Base-by-base conservation (phyloP, 108 stramenopile genomes). In the Fragilariopsis cylindrus region DNA sequence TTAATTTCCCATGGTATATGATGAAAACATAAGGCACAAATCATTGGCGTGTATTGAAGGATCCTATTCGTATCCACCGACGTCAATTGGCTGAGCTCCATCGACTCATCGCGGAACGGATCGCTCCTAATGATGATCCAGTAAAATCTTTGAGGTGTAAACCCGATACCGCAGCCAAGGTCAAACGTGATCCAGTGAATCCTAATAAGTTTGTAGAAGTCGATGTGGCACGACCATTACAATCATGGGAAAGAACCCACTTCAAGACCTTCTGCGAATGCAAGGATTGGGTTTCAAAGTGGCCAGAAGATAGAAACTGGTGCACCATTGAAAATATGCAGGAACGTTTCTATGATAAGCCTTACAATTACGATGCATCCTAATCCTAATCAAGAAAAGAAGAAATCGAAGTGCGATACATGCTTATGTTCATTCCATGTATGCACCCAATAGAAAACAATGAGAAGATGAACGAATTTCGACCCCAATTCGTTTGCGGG, bases 301-400 rank as follows among this genome's bases (percentile, higher is more conserved):
- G 70, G 69, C 60, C 72, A 3, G 78, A 73, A 45, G 83, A 84
- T 54, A 54, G 77, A 12, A 60, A 73, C 42, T 84, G 78, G 78
- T 75, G 84, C 53, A 12, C 42, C n/a, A 67, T 70, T 12, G 55
- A 67, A 3, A 40, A 74, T 41, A 71, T 81, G 11, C 9, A 57
- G 15, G 49, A 60, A n/a, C 79, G 80, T 4, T 84, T 81, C 21
- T 84, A 60, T 60, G 58, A 81, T 0, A 68, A 77, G 21, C 76
- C 74, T 3, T 84, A 84, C 84, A 84, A 84, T 60, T 84, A 82
- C 77, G 65, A 79, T 42, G 57, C 76, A 15, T 60, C 43, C 44
- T 67, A 63, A 52, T 30, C 30, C 30, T 30, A 30, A 30, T 30
- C 1, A 0, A 30, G 30, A 1, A 30, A n/a, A 54, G 53, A 2